Evolutionary conservation across 176 grass and related monocot genomes (phyloP).

Genomic region (Oryza glaberrima): DNA sequence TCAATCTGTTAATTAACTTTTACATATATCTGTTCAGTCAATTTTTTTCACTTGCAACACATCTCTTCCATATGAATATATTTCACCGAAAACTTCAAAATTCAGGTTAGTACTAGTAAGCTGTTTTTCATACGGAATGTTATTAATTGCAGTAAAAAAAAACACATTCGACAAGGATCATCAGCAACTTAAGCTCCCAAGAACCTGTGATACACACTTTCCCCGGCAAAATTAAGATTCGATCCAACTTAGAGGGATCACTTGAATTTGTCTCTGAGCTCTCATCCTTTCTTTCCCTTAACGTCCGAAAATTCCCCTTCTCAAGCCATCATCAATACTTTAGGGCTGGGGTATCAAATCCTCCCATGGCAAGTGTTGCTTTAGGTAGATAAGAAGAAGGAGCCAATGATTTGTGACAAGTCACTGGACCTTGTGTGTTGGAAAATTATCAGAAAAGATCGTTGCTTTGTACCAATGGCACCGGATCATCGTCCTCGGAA

Average conservation of each 20-base stretch:
- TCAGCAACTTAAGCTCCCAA: slow-evolving; percentile 15
- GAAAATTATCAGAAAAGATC: slow-evolving; percentile 30
- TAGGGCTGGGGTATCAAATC: slow-evolving; percentile 38
- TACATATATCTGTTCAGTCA: background rate
- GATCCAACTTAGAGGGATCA: slow-evolving; percentile 44
- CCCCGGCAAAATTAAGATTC: slow-evolving; percentile 6
- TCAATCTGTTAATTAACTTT: slow-evolving; percentile 30
- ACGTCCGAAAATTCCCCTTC: slow-evolving; percentile 39
- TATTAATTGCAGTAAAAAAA: background rate
- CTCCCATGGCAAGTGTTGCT: slow-evolving; percentile 27
- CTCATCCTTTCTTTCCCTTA: slow-evolving; percentile 61
- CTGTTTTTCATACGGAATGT: background rate
- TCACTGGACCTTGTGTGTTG: slow-evolving; percentile 41
- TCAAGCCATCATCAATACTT: slow-evolving; percentile 32
- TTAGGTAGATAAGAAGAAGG: slow-evolving; percentile 54
- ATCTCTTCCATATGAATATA: background rate
- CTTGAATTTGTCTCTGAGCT: slow-evolving; percentile 50
- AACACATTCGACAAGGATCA: slow-evolving; percentile 28
- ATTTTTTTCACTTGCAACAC: background rate
- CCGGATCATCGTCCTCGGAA: background rate
- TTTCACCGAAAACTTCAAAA: slow-evolving; percentile 16
- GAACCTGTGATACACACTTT: slow-evolving; percentile 19
- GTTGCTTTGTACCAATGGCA: slow-evolving; percentile 35
- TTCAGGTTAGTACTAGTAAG: background rate
- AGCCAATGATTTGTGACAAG: slow-evolving; percentile 56